Base-by-base conservation (phyloP, 179 eudicot genomes). In the Heliamphora pulchella region DNA sequence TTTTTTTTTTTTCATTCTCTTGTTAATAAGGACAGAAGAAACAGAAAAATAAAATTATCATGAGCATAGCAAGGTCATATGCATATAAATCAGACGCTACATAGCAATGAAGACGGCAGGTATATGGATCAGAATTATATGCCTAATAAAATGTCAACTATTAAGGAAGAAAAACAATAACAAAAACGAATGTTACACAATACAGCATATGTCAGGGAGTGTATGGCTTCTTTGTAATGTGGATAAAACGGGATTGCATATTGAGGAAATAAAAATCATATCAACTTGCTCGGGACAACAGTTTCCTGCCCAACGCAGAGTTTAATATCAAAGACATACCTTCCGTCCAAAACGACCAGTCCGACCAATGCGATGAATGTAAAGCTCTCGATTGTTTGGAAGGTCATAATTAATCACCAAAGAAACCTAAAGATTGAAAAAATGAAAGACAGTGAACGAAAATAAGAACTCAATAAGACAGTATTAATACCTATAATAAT, bases 321-420 rank as follows among this genome's bases (percentile, higher is more conserved):
- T 73, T 6, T 5, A 41, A 71, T 64, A 68, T 70, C 63, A 44
- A 77, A 18, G 57, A 48, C n/a, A 81, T 86, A 91, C 98, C 98
- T 94, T 92, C 65, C 95, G 93, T 79, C 98, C 98, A 87, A 95
- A 95, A 83, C 97, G 98, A 74, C 98, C 98, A 84, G 98, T 93
- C 7, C 98, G 95, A 73, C 98, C 98, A 86, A 93, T 93, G 63
- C 98, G 93, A 83, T 95, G 98, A 81, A 95, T 95, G 82, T 95
- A 95, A 78, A 93, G 98, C 85, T 95, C 98, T 79, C 98, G 91
- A 82, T 93, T 95, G 74, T 93, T 95, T 18, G 98, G 98, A 59
- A 95, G 89, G 83, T 95, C 98, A 78, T 95, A 95, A 85, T 95
- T 95, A 73, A 95, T 95, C 74, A 95, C 98, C 93, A 95, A 79